phyloP scores from a whole-genome alignment of 306 rosid genomes.

The Acacia confusa region DNA sequence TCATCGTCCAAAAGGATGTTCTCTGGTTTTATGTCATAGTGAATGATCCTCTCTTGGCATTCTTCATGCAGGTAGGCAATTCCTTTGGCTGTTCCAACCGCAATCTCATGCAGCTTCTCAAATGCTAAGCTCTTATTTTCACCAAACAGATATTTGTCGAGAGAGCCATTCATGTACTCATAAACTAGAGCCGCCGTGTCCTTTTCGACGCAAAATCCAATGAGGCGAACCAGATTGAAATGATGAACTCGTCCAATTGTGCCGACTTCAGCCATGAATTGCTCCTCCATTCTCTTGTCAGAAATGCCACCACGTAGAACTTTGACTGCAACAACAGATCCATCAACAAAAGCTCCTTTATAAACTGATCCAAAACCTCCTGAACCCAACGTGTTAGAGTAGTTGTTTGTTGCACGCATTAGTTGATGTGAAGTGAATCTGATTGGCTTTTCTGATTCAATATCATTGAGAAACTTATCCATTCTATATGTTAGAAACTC shows the following conservation, averaged over 20 bases:
- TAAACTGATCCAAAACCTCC: constrained; percentile 44
- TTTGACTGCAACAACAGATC: constrained; percentile 35
- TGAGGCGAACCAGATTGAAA: constrained; percentile 43
- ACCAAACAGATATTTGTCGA: constrained; percentile 32
- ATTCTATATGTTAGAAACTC: not conserved
- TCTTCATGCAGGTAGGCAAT: constrained; percentile 44
- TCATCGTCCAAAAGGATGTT: constrained; percentile 37
- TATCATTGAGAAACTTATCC: constrained; percentile 25
- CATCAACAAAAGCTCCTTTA: constrained; percentile 29
- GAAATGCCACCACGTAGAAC: constrained; percentile 30
- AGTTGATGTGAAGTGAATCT: constrained; percentile 33
- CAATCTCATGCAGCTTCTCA: constrained; percentile 35
- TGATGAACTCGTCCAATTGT: constrained; percentile 41
- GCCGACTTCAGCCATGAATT: constrained; percentile 50
- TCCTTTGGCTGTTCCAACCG: constrained; percentile 40
- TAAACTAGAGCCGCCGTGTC: constrained; percentile 35
- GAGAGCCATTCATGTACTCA: constrained; percentile 36
- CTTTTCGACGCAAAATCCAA: constrained; percentile 38
- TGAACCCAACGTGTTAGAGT: constrained; percentile 25
- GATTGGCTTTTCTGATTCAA: constrained; percentile 35
- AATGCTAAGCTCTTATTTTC: constrained; percentile 21
- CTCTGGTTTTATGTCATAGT: constrained; percentile 44
- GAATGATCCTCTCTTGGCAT: constrained; percentile 41
- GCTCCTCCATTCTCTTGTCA: constrained; percentile 26
- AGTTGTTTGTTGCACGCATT: constrained; percentile 25